Percentiles rank a stretch among this genome's conserved stretches.
Conservation (phyloP, 331 rosid species). For the Spiraea crenata region DNA sequence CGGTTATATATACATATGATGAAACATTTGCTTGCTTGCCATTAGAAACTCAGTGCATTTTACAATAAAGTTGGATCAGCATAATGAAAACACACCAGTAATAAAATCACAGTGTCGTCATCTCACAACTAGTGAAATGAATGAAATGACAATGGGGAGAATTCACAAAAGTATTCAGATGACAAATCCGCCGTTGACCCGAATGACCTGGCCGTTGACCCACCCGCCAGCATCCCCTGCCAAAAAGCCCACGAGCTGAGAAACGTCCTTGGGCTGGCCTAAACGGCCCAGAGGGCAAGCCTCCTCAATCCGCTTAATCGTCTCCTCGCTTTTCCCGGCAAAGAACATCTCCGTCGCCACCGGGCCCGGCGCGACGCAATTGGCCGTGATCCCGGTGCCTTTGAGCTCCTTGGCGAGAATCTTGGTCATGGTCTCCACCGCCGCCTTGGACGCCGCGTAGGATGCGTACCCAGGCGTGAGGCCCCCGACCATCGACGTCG, state of each 20-base stretch:
- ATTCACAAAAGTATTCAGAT: too few species aligned
- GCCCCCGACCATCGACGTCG: constrained; percentile 40
- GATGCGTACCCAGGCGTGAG: constrained; percentile 37
- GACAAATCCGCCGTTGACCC: constrained; percentile 51
- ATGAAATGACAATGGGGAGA: too few species aligned
- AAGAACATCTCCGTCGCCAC: constrained; percentile 52
- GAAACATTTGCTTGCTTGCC: too few species aligned
- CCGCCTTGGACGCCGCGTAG: constrained; percentile 58
- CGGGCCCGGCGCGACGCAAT: constrained; percentile 67
- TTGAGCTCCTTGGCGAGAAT: constrained; percentile 57
- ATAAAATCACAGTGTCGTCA: too few species aligned
- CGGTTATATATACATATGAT: too few species aligned
- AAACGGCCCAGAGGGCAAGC: constrained; percentile 43
- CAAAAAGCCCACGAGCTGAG: constrained; percentile 48
- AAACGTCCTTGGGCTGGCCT: constrained; percentile 44
- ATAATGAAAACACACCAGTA: too few species aligned
- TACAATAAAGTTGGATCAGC: too few species aligned
- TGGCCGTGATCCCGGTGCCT: constrained; percentile 51
- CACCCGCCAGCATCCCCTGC: constrained; percentile 47
- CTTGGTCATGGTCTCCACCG: constrained; percentile 55
- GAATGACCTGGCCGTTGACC: constrained; percentile 56
- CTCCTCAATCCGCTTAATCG: constrained; percentile 10
- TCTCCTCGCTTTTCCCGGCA: constrained; percentile 44
- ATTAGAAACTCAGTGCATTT: too few species aligned
- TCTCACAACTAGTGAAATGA: too few species aligned